phyloP scores from a whole-genome alignment of 2,329 filamentous ascomycete species.

The Fusarium anguioides region DNA sequence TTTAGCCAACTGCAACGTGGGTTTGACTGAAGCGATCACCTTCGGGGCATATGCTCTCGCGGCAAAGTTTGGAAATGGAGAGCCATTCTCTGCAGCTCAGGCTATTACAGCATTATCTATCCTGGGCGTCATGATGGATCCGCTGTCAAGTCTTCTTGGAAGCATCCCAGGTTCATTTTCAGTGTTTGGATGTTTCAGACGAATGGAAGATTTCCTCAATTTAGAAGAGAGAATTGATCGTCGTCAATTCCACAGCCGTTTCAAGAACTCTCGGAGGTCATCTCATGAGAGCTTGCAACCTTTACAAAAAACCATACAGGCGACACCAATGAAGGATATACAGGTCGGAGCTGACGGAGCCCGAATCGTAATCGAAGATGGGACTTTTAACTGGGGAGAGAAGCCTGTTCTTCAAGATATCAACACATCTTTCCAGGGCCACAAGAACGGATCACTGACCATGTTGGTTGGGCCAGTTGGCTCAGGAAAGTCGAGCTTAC shows the following conservation, averaged over 20 bases:
- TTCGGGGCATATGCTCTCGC: constrained; percentile 48
- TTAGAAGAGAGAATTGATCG: constrained; percentile 42
- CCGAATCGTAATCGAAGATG: constrained; percentile 36
- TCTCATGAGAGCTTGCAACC: background rate
- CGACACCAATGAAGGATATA: background rate
- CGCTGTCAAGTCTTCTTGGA: constrained; percentile 41
- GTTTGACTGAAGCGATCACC: constrained; percentile 46
- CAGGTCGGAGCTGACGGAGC: background rate
- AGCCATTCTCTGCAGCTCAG: constrained; percentile 46
- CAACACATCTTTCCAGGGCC: constrained; percentile 34
- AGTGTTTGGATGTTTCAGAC: constrained; percentile 46
- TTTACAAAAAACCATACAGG: constrained; percentile 16
- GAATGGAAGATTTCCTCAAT: constrained; percentile 48
- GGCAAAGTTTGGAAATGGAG: constrained; percentile 40
- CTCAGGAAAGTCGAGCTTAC: constrained; percentile 48
- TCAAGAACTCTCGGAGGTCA: background rate
- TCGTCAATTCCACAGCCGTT: constrained; percentile 26
- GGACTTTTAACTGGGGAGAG: constrained; percentile 46
- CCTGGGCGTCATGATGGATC: constrained; percentile 45
- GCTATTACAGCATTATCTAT: constrained; percentile 49
- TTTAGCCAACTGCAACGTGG: constrained; percentile 43
- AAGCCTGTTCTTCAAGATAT: constrained; percentile 42
- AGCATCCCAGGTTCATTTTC: constrained; percentile 45
- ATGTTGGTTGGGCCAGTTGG: constrained; percentile 49
- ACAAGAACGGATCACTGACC: constrained; percentile 41